A percentile compares a stretch with the other conserved stretches of the same genome.
These are phyloP conservation scores for Phoma sp. DNA, from an alignment of 2,329 filamentous ascomycete genomes.

Conservation along the genomic window DNA sequence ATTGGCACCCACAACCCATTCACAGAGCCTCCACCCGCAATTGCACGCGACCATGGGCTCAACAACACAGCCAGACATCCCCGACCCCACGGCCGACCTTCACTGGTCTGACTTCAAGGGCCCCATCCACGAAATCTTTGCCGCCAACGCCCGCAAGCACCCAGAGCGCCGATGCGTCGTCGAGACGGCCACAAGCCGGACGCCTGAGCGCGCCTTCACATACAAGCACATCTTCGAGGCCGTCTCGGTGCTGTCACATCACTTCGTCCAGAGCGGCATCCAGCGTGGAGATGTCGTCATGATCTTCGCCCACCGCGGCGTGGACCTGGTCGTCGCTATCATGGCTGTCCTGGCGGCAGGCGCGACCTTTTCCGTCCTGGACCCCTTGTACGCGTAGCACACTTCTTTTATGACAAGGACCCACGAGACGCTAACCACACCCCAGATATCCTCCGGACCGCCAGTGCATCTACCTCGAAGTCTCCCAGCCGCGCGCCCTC, in stretches of 20 bases:
- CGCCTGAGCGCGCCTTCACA: constrained; percentile 72
- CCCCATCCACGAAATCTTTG: constrained; percentile 75
- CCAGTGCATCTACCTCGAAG: constrained; percentile 83
- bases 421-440: constrained; percentile 11
- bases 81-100: constrained; percentile 71
- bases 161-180: constrained; percentile 73
- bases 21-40: constrained; percentile 16
- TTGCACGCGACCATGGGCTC: constrained; percentile 40
- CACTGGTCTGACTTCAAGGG: constrained; percentile 71
- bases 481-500: constrained; percentile 74
- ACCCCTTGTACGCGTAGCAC: constrained; percentile 68
- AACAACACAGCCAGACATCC: constrained; percentile 48
- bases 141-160: constrained; percentile 68
- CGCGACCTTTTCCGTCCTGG: constrained; percentile 70
- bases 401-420: background rate
- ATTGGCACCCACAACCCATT: constrained; percentile 9
- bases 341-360: constrained; percentile 74
- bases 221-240: constrained; percentile 88
- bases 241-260: constrained; percentile 79
- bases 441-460: constrained; percentile 76
- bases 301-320: constrained; percentile 84
- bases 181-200: constrained; percentile 63
- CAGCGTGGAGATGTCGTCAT: constrained; percentile 87
- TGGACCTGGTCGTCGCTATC: constrained; percentile 77
- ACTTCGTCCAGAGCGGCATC: constrained; percentile 76